Evolutionary conservation across 768 basidiomycete species (phyloP).

Genomic region (Suillus lakei): DNA sequence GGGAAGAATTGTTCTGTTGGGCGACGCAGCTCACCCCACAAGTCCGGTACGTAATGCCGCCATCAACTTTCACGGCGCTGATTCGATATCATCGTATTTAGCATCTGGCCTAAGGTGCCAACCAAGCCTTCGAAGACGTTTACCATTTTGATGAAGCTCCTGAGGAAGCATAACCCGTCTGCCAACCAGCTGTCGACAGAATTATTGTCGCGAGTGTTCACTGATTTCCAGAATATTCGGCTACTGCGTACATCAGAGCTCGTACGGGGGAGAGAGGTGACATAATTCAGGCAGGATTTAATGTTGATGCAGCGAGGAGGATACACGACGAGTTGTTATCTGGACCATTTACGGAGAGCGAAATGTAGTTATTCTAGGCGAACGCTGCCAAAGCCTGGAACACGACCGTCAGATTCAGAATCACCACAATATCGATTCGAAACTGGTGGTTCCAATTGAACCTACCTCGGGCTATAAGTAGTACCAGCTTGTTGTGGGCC

Average conservation of each 20-base stretch:
- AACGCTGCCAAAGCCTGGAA: neutral
- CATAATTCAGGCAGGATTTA: constrained; percentile 10
- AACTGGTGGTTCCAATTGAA: neutral
- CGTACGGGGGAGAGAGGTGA: constrained; percentile 40
- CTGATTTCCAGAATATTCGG: constrained; percentile 39
- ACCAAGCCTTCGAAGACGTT: constrained; percentile 49
- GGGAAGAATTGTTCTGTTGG: constrained; percentile 45
- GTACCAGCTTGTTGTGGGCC: neutral
- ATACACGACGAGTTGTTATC: constrained; percentile 2
- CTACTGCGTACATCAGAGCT: constrained; percentile 41
- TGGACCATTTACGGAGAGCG: constrained; percentile 14
- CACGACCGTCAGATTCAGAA: neutral
- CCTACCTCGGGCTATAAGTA: neutral
- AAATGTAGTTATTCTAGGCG: constrained; percentile 1
- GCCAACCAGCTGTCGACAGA: constrained; percentile 28
- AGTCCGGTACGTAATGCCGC: constrained; percentile 39
- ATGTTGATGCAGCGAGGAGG: constrained; percentile 3
- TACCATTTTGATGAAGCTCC: constrained; percentile 40
- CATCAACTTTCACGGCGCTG: neutral
- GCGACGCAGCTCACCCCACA: constrained; percentile 52
- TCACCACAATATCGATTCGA: neutral
- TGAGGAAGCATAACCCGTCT: constrained; percentile 36
- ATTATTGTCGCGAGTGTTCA: constrained; percentile 35
- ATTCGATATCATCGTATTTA: constrained; percentile 17
- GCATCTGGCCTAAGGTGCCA: constrained; percentile 52